phyloP scores from a whole-genome alignment of 2,329 filamentous ascomycete species.

The Ophiostoma perfectum region DNA sequence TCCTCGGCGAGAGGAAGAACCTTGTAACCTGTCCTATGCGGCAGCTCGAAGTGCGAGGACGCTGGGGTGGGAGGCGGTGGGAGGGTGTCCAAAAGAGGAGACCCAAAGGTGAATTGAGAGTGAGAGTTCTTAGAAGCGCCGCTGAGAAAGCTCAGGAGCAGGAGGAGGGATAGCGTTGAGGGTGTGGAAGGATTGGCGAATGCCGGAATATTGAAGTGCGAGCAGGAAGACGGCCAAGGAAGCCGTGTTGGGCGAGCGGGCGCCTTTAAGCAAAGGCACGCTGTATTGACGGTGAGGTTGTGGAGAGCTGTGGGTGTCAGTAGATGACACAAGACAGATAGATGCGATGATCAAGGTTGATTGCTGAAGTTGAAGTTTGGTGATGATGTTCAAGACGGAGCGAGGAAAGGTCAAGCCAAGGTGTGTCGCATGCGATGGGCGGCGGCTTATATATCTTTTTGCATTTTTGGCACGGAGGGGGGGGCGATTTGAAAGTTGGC shows the following conservation, averaged over 20 bases:
- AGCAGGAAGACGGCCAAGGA: constrained; percentile 55
- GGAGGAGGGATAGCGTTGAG: constrained; percentile 61
- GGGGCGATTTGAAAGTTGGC: neutral
- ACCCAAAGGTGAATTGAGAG: constrained; percentile 35
- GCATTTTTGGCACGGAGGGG: neutral
- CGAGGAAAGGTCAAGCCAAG: neutral
- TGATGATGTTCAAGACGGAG: neutral
- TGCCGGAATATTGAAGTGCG: constrained; percentile 65
- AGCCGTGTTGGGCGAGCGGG: constrained; percentile 51
- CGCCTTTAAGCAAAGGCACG: constrained; percentile 67
- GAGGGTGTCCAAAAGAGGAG: constrained; percentile 46
- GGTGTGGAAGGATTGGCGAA: constrained; percentile 59
- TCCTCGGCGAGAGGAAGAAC: constrained; percentile 99
- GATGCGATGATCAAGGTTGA: neutral
- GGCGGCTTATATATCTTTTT: neutral
- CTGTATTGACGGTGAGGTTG: neutral
- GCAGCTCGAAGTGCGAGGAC: constrained; percentile 76
- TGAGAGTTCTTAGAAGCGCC: constrained; percentile 38
- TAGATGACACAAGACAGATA: neutral
- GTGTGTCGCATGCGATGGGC: neutral
- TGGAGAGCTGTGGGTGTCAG: neutral
- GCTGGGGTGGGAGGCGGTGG: constrained; percentile 47
- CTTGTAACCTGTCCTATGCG: constrained; percentile 98
- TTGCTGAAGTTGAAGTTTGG: neutral
- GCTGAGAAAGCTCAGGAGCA: constrained; percentile 44